Percentiles rank a stretch among this genome's conserved stretches.
phyloP scores from a whole-genome alignment of 192 early-diverging fungal species.

The Coemansia sp. region DNA sequence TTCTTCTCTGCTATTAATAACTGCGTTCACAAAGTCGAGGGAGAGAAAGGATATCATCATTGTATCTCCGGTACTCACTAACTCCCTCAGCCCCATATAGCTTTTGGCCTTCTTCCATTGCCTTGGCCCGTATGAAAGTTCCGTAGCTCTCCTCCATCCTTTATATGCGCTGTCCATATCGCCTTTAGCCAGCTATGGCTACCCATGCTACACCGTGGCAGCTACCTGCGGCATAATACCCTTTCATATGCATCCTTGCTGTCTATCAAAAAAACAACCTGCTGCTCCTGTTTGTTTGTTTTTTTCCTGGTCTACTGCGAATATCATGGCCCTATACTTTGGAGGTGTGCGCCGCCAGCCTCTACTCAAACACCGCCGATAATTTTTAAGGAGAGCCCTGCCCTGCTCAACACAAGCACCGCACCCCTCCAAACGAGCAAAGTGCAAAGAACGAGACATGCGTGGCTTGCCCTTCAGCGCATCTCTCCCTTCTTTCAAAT shows the following conservation, averaged over 20 bases:
- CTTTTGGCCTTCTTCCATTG: constrained; percentile 1
- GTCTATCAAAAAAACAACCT: background rate
- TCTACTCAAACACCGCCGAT: background rate
- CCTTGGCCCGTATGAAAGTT: background rate
- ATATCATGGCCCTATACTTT: background rate
- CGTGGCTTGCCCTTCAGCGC: background rate
- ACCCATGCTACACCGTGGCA: background rate
- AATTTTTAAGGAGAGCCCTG: background rate
- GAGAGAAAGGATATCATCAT: background rate
- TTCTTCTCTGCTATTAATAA: background rate
- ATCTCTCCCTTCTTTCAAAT: background rate
- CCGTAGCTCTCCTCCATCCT: background rate
- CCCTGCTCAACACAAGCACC: background rate
- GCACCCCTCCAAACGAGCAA: background rate
- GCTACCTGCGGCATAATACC: too few species aligned
- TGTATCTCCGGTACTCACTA: constrained; percentile 5
- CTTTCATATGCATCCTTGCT: too few species aligned
- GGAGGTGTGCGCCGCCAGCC: background rate
- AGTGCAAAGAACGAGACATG: background rate
- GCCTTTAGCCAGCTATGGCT: too few species aligned
- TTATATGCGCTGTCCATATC: background rate
- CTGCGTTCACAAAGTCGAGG: background rate
- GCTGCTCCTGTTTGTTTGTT: background rate
- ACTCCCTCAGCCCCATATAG: background rate
- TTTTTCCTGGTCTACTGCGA: background rate